These are phyloP conservation scores for Xerocomus spinulosus DNA, from an alignment of 768 basidiomycete genomes.

Conservation along the genomic window DNA sequence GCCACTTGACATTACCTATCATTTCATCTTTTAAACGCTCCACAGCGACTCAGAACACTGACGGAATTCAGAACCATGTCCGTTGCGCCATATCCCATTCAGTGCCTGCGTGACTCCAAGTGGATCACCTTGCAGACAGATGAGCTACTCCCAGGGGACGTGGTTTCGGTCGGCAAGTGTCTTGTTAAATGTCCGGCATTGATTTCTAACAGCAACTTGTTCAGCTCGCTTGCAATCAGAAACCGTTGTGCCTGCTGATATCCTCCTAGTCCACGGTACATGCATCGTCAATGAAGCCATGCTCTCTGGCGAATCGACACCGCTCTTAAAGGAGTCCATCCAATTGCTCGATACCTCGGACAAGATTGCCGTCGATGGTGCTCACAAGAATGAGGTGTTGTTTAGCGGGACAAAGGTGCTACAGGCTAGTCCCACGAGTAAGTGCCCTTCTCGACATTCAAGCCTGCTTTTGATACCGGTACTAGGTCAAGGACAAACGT, in stretches of 20 bases:
- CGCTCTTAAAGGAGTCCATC: conserved; percentile 92
- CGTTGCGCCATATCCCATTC: conserved; percentile 83
- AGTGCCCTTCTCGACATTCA: conserved; percentile 5
- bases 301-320: conserved; percentile 97
- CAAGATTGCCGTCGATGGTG: conserved; percentile 76
- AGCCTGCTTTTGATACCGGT: not conserved
- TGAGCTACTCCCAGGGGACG: conserved; percentile 85
- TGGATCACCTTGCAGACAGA: conserved; percentile 85
- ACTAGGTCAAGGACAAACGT: conserved; percentile 30
- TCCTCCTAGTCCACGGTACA: conserved; percentile 87
- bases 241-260: conserved; percentile 88
- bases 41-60: conserved; percentile 84
- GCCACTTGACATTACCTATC: conserved; percentile 17
- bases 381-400: conserved; percentile 82
- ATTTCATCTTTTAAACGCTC: not conserved
- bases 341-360: conserved; percentile 75
- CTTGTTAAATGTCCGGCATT: conserved; percentile 1
- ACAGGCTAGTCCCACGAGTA: conserved; percentile 57
- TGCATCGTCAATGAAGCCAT: conserved; percentile 99
- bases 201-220: not conserved
- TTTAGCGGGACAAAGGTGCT: conserved; percentile 98
- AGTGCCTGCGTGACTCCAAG: conserved; percentile 70
- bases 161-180: conserved; percentile 72
- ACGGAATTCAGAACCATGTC: conserved; percentile 98
- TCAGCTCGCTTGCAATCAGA: conserved; percentile 68